These are phyloP conservation scores for Penicillium odoratum DNA, from an alignment of 495 filamentous ascomycete genomes.

Conservation along the genomic window DNA sequence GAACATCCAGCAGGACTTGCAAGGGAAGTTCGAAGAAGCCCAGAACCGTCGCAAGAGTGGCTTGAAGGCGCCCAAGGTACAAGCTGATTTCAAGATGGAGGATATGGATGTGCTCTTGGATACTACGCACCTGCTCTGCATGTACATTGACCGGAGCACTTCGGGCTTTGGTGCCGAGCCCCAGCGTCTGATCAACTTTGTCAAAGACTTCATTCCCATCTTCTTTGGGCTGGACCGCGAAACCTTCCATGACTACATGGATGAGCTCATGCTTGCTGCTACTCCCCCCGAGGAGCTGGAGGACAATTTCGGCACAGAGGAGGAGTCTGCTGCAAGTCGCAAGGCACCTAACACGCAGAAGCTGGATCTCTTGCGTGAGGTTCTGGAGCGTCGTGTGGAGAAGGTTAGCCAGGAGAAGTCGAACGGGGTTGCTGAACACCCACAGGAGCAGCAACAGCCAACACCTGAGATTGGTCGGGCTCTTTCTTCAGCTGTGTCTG, in stretches of 20 bases:
- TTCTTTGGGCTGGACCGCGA: constrained; percentile 86
- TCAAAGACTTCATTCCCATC: constrained; percentile 81
- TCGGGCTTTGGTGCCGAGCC: constrained; percentile 70
- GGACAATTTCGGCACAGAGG: constrained; percentile 49
- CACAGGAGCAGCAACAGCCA: constrained; percentile 7
- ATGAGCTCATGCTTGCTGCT: constrained; percentile 63
- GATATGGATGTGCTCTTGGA: constrained; percentile 82
- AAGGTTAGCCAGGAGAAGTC: constrained; percentile 66
- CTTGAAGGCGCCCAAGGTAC: constrained; percentile 60
- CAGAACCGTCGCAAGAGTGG: constrained; percentile 63
- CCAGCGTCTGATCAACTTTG: constrained; percentile 73
- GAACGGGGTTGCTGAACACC: constrained; percentile 53
- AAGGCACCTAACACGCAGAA: constrained; percentile 69
- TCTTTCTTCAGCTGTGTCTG: constrained; percentile 46
- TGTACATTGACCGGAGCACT: constrained; percentile 67
- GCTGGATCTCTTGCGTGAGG: constrained; percentile 78
- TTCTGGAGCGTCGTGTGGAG: constrained; percentile 73
- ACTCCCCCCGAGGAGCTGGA: constrained; percentile 69
- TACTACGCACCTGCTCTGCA: constrained; percentile 74
- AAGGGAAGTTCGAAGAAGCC: constrained; percentile 84
- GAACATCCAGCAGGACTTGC: constrained; percentile 79
- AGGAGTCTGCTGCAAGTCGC: constrained; percentile 52
- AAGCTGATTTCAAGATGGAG: constrained; percentile 69
- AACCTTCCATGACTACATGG: constrained; percentile 72
- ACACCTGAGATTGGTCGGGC: constrained; percentile 69